Conservation (phyloP, 352 stramenopile genomes). For the Phytophthora fragariaefolia region DNA sequence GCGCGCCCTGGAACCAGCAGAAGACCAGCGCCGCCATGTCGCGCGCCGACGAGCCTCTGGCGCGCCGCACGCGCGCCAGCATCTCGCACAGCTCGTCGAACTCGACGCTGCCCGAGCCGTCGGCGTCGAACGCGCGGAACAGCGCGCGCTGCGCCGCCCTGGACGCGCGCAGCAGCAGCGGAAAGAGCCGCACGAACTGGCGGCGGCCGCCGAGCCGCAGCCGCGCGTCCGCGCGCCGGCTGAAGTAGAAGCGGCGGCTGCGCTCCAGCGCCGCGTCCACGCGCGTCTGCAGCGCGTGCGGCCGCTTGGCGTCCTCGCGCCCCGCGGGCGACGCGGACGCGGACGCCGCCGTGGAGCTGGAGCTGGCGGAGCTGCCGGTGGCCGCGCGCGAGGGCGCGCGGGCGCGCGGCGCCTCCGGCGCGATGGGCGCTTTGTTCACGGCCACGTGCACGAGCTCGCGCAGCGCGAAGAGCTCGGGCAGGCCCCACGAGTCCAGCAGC, state of each 20-base stretch:
- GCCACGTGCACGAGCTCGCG: conserved; percentile 58
- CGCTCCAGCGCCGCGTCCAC: conserved; percentile 37
- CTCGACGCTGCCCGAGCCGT: conserved; percentile 52
- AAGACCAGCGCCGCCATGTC: conserved; percentile 64
- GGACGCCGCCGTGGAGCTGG: conserved; percentile 33
- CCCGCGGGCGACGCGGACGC: conserved; percentile 17
- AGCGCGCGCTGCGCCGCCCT: conserved; percentile 42
- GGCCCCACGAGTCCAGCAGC: conserved; percentile 59
- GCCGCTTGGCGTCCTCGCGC: conserved; percentile 25
- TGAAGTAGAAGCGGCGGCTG: conserved; percentile 55
- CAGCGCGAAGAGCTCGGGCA: conserved; percentile 66
- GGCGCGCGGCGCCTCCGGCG: conserved; percentile 3
- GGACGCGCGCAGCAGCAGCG: conserved; percentile 43
- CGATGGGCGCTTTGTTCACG: conserved; percentile 38
- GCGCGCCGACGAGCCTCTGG: conserved; percentile 23
- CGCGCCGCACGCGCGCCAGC: conserved; percentile 47
- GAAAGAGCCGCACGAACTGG: conserved; percentile 68
- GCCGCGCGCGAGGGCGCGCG: conserved; percentile 17
- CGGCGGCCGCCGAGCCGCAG: conserved; percentile 48
- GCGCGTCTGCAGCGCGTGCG: conserved; percentile 30
- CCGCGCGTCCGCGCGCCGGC: conserved; percentile 44
- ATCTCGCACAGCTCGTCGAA: conserved; percentile 75
- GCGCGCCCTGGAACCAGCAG: conserved; percentile 60
- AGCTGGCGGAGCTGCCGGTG: conserved; percentile 34
- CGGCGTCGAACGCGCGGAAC: conserved; percentile 59